Evolutionary conservation across 2,329 filamentous ascomycete genomes (phyloP).

Genomic region (Hirsutella thompsonii): DNA sequence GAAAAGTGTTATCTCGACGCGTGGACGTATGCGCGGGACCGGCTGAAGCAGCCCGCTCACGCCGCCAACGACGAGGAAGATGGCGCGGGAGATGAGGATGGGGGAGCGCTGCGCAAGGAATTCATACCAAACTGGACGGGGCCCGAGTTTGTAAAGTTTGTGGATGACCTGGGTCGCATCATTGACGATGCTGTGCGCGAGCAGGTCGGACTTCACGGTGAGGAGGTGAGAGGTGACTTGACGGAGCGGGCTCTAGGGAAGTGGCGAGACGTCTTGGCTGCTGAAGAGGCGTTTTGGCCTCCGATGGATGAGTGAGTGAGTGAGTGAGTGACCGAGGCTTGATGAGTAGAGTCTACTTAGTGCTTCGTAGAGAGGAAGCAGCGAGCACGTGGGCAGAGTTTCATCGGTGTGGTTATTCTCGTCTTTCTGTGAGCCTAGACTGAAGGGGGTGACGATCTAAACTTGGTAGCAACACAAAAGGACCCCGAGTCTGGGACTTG

Average conservation of each 20-base stretch:
- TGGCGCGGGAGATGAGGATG: conserved; percentile 40
- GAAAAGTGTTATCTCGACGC: conserved; percentile 51
- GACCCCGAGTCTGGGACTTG: no score
- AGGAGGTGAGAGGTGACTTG: conserved; percentile 16
- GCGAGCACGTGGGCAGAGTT: no score
- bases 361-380: no score
- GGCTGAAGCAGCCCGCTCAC: no score
- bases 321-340: no score
- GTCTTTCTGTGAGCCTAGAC: no score
- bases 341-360: no score
- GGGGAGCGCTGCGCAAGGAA: conserved; percentile 47
- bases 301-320: conserved; percentile 12
- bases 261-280: conserved; percentile 37
- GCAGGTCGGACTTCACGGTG: conserved; percentile 21
- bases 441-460: no score
- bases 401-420: no score
- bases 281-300: conserved; percentile 50
- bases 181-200: conserved; percentile 38
- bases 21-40: conserved; percentile 38
- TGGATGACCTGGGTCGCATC: conserved; percentile 38
- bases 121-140: conserved; percentile 61
- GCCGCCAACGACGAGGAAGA: no score
- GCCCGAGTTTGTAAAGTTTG: conserved; percentile 45
- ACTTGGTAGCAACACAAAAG: no score
- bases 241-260: conserved; percentile 26